A percentile compares a stretch with the other conserved stretches of the same genome.
phyloP scores from a whole-genome alignment of 1,139 yeast genomes.

The Geotrichum fermentans region DNA sequence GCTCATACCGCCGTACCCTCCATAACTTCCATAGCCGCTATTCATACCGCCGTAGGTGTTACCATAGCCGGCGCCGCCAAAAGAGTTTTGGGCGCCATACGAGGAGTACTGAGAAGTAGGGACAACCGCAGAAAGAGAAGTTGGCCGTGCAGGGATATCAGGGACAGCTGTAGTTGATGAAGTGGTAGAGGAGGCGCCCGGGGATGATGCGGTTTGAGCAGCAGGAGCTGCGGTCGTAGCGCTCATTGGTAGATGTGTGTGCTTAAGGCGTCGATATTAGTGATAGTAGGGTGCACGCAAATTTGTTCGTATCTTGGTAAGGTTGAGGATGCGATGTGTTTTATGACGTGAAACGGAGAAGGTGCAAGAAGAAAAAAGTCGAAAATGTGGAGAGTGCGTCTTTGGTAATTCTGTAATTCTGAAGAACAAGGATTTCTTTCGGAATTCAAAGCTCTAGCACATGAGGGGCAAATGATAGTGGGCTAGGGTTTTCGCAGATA shows the following conservation, averaged over 20 bases:
- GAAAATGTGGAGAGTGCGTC: no score
- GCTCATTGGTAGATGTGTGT: constrained; percentile 15
- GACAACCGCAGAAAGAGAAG: constrained; percentile 15
- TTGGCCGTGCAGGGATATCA: constrained; percentile 18
- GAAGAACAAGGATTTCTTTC: no score
- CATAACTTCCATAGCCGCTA: constrained; percentile 20
- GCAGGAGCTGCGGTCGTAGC: constrained; percentile 10
- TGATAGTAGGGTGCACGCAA: no score
- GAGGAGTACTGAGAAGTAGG: constrained; percentile 18
- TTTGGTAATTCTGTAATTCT: no score
- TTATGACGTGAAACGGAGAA: no score
- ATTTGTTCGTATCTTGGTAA: no score
- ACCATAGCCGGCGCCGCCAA: constrained; percentile 4
- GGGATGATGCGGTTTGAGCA: constrained; percentile 5
- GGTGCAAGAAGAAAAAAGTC: no score
- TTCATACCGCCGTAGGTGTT: constrained; percentile 14
- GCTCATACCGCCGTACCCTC: constrained; percentile 25
- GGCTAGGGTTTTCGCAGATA: no score
- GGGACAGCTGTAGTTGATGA: constrained; percentile 6
- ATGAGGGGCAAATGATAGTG: no score
- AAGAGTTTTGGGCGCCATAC: constrained; percentile 10
- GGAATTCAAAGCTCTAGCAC: no score
- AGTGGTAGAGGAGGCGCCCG: constrained; percentile 3
- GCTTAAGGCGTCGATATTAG: no score
- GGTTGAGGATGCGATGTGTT: no score